Evolutionary conservation across 108 stramenopile genomes (phyloP).

Genomic region (Pseudonitzschia multiseries): DNA sequence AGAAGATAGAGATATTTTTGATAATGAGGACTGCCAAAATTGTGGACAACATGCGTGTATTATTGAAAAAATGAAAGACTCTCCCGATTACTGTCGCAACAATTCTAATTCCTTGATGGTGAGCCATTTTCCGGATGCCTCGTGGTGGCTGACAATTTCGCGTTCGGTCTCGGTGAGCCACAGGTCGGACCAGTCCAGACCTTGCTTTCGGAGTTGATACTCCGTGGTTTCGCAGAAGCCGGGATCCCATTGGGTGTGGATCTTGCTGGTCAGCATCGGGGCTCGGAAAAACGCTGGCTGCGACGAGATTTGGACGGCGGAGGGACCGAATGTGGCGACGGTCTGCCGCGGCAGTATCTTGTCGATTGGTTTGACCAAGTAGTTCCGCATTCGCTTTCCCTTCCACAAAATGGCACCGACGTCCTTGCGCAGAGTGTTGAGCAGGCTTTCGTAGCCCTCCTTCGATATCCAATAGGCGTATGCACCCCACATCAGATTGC

Average conservation of each 20-base stretch:
- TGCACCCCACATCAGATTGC: conserved; percentile 79
- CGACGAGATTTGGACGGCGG: conserved; percentile 53
- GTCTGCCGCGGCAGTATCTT: conserved; percentile 77
- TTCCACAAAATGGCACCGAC: conserved; percentile 84
- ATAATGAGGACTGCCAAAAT: background rate
- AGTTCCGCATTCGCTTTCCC: conserved; percentile 75
- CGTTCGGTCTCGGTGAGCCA: conserved; percentile 66
- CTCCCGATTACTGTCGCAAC: no score
- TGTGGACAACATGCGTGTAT: no score
- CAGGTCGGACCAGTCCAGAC: conserved; percentile 67
- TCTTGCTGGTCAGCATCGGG: conserved; percentile 84
- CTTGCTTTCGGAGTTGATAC: conserved; percentile 53
- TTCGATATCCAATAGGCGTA: conserved; percentile 82
- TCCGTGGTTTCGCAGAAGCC: conserved; percentile 78
- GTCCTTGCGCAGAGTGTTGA: conserved; percentile 64
- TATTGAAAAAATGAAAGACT: no score
- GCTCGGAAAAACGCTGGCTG: conserved; percentile 80
- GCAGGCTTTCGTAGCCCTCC: conserved; percentile 52
- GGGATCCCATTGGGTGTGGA: conserved; percentile 77
- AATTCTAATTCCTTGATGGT: conserved; percentile 10
- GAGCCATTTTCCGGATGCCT: conserved; percentile 59
- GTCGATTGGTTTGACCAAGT: conserved; percentile 82
- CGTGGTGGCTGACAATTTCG: conserved; percentile 46
- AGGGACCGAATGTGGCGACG: conserved; percentile 36
- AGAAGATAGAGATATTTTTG: background rate